Conservation (phyloP, 345 rosid genomes). For the Gossypium sturtianum region DNA sequence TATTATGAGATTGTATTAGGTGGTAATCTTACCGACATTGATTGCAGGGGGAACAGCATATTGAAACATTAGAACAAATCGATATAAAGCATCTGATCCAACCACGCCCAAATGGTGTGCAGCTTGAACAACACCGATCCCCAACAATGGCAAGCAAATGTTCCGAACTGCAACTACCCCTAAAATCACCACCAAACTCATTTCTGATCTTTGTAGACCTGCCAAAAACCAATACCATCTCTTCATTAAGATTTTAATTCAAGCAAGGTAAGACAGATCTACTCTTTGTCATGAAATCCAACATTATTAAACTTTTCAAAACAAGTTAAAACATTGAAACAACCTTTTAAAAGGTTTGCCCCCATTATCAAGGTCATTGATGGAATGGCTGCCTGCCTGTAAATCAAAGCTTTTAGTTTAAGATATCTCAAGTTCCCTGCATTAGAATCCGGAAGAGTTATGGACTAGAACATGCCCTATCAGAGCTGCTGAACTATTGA, state of each 20-base stretch:
- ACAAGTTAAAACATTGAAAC: background rate
- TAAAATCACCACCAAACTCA: constrained; percentile 8
- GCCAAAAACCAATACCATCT: background rate
- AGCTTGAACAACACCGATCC: constrained; percentile 26
- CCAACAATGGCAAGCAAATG: constrained; percentile 31
- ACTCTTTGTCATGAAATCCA: too few species aligned
- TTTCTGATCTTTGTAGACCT: constrained; percentile 42
- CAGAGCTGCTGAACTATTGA: constrained; percentile 25
- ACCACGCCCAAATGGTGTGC: constrained; percentile 32
- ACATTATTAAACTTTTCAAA: background rate
- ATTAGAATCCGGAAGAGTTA: background rate
- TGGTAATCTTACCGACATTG: constrained; percentile 30
- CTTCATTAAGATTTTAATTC: too few species aligned
- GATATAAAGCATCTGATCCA: constrained; percentile 35
- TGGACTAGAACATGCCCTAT: constrained; percentile 26
- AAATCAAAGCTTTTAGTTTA: background rate
- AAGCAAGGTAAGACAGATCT: too few species aligned
- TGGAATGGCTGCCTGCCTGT: constrained; percentile 41
- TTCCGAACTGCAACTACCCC: constrained; percentile 36
- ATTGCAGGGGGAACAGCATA: constrained; percentile 52
- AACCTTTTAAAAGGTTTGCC: constrained; percentile 41
- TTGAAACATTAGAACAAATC: constrained; percentile 48
- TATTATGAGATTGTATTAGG: background rate
- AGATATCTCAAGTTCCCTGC: background rate
- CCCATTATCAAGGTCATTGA: constrained; percentile 37